These are phyloP conservation scores for Dactylorhiza incarnata DNA, from an alignment of 106 monocot species.

Conservation along the genomic window DNA sequence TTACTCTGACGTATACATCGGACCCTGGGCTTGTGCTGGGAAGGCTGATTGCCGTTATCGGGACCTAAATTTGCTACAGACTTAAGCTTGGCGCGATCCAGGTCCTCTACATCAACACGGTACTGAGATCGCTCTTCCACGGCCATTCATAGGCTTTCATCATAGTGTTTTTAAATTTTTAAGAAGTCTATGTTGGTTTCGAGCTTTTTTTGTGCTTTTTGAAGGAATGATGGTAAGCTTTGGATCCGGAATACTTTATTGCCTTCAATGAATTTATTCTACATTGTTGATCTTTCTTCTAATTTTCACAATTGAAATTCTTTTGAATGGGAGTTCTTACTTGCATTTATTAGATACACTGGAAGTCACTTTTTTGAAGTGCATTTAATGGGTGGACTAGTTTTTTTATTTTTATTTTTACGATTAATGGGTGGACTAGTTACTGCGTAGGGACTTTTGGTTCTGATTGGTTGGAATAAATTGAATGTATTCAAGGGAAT, in stretches of 20 bases:
- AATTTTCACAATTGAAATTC: too few species aligned
- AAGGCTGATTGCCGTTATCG: constrained; percentile 91
- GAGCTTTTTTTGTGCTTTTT: neutral
- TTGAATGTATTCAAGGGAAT: too few species aligned
- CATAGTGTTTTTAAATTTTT: neutral
- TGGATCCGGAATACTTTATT: neutral
- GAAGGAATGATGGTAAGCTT: neutral
- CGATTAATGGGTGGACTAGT: too few species aligned
- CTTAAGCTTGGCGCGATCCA: constrained; percentile 78
- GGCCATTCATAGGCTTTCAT: constrained; percentile 78
- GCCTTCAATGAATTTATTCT: neutral
- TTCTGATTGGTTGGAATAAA: too few species aligned
- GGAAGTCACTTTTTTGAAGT: too few species aligned
- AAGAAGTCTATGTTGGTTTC: neutral
- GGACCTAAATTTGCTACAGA: constrained; percentile 87
- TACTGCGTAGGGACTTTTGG: too few species aligned
- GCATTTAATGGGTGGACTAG: too few species aligned
- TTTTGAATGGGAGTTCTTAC: neutral
- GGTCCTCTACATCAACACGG: constrained; percentile 90
- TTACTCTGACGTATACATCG: constrained; percentile 85
- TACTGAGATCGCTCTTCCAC: constrained; percentile 67
- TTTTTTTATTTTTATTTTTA: too few species aligned
- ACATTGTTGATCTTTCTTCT: neutral
- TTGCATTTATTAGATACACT: neutral
- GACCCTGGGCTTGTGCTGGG: constrained; percentile 95